A percentile compares a stretch with the other conserved stretches of the same genome.
phyloP scores from a whole-genome alignment of 371 early-diverging fungal species.

The Syncephalastrum monosporum region DNA sequence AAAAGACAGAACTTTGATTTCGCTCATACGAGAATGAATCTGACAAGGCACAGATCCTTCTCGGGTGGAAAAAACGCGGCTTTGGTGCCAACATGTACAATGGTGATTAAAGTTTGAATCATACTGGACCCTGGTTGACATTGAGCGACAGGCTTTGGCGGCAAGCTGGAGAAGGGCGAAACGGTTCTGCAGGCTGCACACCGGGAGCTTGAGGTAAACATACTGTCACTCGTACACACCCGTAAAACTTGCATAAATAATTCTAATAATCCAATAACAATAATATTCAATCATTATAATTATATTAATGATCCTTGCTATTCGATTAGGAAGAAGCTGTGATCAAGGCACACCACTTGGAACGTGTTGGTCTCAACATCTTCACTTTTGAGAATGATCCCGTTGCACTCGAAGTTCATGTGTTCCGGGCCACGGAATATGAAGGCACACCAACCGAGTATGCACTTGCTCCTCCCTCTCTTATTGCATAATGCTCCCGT shows the following conservation, averaged over 20 bases:
- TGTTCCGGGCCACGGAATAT: slow-evolving; percentile 44
- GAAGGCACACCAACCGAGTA: slow-evolving; percentile 61
- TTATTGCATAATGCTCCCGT: too few relatives aligned
- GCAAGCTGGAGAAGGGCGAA: slow-evolving; percentile 70
- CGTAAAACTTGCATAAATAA: not conserved
- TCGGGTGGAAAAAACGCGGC: slow-evolving; percentile 77
- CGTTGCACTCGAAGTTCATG: slow-evolving; percentile 55
- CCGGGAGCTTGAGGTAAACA: slow-evolving; percentile 58
- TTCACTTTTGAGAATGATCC: slow-evolving; percentile 60
- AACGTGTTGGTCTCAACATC: slow-evolving; percentile 52
- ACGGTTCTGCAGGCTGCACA: slow-evolving; percentile 60
- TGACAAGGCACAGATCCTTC: slow-evolving; percentile 43
- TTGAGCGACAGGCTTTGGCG: slow-evolving; percentile 57
- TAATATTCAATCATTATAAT: too few relatives aligned
- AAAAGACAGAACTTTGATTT: too few relatives aligned
- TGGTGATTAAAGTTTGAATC: slow-evolving; percentile 30
- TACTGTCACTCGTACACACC: not conserved
- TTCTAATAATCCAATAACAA: not conserved
- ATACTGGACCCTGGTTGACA: not conserved
- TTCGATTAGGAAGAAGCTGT: slow-evolving; percentile 56
- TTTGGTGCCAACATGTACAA: slow-evolving; percentile 69
- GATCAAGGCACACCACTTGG: slow-evolving; percentile 44
- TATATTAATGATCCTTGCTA: too few relatives aligned
- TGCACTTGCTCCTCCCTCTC: too few relatives aligned
- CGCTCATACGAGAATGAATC: too few relatives aligned